Evolutionary conservation across 1,284 basidiomycete genomes (phyloP), one percentile per base, ranked within the genome.

Genomic region (Malassezia sympodialis): DNA sequence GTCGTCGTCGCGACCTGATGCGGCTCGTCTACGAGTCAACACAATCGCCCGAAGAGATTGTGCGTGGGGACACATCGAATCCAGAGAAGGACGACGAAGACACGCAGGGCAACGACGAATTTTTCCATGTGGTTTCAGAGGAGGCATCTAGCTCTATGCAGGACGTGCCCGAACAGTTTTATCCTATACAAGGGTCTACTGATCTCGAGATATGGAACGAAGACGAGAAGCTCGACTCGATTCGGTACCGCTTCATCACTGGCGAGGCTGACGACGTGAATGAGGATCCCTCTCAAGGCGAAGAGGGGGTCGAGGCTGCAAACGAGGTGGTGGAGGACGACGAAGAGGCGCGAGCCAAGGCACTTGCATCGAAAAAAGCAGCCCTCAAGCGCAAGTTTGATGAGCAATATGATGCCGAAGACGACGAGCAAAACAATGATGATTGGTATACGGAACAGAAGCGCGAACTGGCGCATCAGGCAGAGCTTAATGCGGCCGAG

Each of bases 381-480:
- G 83, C 82, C 1, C 80, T 96, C 55, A 96, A 96, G 76, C 84
- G 85, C 62, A 93, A 93, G 74, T 96, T 96, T 73, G 88, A 98
- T 77, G 88, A 90, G 70, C 87, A 94, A 76, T 96, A 96, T 76
- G 90, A 96, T 73, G 89, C 90, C 68, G 86, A 87, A 1, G 86
- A 87, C 56, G 75, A 75, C 15, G 58, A 59, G 0, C 62, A 58
- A 15, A 43, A 57, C 11, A 57, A 61, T 15, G 62, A 69, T 28
- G 67, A 70, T 46, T 74, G 69, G 69, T 74, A 74, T 53, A 71
- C 72, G 17, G 65, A 86, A 73, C 85, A 88, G 75, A 98, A 96
- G 78, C 88, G 88, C 27, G 88, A 90, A 69, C 87, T 96, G 70
- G 82, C 87, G 14, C 81, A 82, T 6, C 91, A 96, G 72, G 83